Conservation (phyloP, 768 basidiomycete species). For the Boletus reticulatus region DNA sequence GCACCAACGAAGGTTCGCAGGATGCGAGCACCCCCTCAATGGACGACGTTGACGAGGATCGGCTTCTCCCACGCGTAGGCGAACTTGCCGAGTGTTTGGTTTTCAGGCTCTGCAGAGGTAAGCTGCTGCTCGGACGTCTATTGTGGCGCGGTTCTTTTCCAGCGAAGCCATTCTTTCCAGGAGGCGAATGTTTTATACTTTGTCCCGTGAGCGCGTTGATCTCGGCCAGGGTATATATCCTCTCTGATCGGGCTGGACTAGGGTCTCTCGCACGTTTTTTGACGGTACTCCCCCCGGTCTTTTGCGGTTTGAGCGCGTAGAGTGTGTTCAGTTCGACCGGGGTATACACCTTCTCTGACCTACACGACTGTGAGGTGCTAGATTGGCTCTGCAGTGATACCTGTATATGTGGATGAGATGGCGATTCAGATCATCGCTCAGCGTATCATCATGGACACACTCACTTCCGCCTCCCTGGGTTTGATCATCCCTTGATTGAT, state of each 20-base stretch:
- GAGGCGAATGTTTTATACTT: conserved; percentile 24
- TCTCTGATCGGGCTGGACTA: conserved; percentile 32
- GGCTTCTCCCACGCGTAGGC: conserved; percentile 16
- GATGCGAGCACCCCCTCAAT: conserved; percentile 55
- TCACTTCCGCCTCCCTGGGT: conserved; percentile 23
- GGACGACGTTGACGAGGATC: conserved; percentile 38
- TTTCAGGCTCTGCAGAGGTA: conserved; percentile 18
- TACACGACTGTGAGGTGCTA: conserved; percentile 18
- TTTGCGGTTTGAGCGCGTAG: conserved; percentile 19
- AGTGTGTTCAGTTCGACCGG: conserved; percentile 19
- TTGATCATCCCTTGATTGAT: conserved; percentile 13
- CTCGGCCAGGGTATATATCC: conserved; percentile 34
- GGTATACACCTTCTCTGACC: conserved; percentile 24
- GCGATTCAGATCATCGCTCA: background rate
- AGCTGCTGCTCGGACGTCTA: conserved; percentile 19
- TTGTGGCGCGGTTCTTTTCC: conserved; percentile 11
- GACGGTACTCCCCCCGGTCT: background rate
- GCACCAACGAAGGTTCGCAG: conserved; percentile 63
- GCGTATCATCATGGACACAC: background rate
- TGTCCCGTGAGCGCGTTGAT: conserved; percentile 32
- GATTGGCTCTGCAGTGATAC: conserved; percentile 22
- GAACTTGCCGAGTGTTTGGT: conserved; percentile 9
- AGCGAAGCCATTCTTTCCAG: conserved; percentile 10
- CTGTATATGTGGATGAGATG: conserved; percentile 7
- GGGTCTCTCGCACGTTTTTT: conserved; percentile 21